phyloP scores from a whole-genome alignment of 768 basidiomycete species.

The Phaffia tasmanica region DNA sequence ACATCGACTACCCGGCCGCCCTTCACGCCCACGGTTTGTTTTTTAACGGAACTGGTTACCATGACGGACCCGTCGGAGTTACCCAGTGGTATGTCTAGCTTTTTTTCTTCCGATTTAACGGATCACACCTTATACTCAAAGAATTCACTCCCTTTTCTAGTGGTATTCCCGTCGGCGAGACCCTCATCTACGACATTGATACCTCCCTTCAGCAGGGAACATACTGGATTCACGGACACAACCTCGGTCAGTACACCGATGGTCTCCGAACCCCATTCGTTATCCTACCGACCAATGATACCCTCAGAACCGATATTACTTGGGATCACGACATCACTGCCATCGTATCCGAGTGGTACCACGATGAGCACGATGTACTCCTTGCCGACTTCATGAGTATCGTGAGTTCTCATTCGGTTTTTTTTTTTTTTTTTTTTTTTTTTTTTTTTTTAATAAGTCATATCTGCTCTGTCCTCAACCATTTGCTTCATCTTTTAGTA shows the following conservation, averaged over 20 bases:
- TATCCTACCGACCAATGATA: constrained; percentile 45
- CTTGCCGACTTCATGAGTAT: constrained; percentile 57
- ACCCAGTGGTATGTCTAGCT: constrained; percentile 59
- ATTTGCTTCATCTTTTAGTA: constrained; percentile 10
- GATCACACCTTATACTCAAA: neutral
- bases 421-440: neutral
- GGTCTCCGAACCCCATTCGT: constrained; percentile 80
- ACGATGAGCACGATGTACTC: constrained; percentile 56
- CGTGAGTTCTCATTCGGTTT: constrained; percentile 27
- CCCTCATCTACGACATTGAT: constrained; percentile 61
- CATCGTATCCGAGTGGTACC: constrained; percentile 85
- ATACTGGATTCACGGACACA: constrained; percentile 39
- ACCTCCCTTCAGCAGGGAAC: constrained; percentile 32
- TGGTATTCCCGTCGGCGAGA: constrained; percentile 56
- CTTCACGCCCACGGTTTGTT: constrained; percentile 94
- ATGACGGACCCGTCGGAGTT: constrained; percentile 74
- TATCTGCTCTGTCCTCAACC: constrained; percentile 4
- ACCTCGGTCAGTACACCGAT: constrained; percentile 73
- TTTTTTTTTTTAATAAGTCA: constrained; percentile 25
- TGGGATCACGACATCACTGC: constrained; percentile 90
- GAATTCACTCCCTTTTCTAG: neutral
- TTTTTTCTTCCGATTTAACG: neutral
- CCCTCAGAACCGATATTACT: constrained; percentile 44
- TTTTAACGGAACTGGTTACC: constrained; percentile 76
- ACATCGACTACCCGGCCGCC: constrained; percentile 50